phyloP scores from a whole-genome alignment of 768 basidiomycete genomes.

The Suillus alpinus region DNA sequence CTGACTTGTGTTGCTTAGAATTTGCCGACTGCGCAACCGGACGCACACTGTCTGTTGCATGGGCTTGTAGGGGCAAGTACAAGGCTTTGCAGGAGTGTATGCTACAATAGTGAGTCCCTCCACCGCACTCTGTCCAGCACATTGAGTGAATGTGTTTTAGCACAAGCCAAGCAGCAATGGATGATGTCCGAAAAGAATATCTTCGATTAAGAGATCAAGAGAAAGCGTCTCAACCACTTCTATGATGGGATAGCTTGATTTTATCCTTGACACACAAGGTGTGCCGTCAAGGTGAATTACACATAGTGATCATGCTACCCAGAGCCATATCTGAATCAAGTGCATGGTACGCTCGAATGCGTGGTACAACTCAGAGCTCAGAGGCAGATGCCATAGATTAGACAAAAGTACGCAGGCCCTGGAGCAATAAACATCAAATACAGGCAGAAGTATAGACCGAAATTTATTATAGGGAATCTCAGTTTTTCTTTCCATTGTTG shows the following conservation, averaged over 20 bases:
- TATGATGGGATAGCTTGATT: neutral
- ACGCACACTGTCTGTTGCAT: constrained; percentile 79
- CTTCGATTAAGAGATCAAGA: constrained; percentile 56
- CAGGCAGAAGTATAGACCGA: neutral
- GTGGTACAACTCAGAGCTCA: neutral
- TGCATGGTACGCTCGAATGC: neutral
- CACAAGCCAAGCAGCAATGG: constrained; percentile 74
- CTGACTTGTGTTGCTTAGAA: constrained; percentile 39
- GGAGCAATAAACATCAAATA: too few species aligned
- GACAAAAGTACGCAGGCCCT: neutral
- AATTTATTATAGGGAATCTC: neutral
- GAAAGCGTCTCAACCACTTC: constrained; percentile 1
- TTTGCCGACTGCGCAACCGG: constrained; percentile 85
- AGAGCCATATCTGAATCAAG: too few species aligned
- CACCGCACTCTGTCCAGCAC: neutral
- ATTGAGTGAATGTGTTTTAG: constrained; percentile 32
- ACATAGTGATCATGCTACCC: neutral
- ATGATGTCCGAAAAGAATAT: constrained; percentile 68
- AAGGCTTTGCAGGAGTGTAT: constrained; percentile 76
- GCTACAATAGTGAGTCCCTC: constrained; percentile 65
- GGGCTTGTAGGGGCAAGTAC: constrained; percentile 74
- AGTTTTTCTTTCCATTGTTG: constrained; percentile 37
- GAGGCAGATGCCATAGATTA: neutral
- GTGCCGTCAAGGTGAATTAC: neutral
- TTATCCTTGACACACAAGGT: neutral